phyloP scores from a whole-genome alignment of 1,139 yeast species.

The Pichia sorboxylosa region DNA sequence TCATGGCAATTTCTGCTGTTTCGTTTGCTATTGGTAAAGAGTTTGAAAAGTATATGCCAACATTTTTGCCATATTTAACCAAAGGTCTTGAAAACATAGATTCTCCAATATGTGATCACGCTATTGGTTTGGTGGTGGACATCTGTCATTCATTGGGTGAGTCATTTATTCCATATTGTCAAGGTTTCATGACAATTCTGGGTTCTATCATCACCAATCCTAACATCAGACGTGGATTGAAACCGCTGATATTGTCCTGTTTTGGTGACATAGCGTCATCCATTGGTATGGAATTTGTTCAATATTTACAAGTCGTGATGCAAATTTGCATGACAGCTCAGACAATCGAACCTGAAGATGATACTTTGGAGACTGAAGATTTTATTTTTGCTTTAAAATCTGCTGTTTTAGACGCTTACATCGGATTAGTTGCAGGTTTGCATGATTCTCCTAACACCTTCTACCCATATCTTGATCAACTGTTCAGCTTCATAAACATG shows the following conservation, averaged over 20 bases:
- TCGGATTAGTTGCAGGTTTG: conserved; percentile 86
- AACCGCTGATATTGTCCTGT: conserved; percentile 85
- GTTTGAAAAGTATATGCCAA: conserved; percentile 66
- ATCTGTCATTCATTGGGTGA: conserved; percentile 83
- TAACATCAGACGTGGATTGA: conserved; percentile 63
- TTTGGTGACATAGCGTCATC: conserved; percentile 94
- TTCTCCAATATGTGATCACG: conserved; percentile 72
- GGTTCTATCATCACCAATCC: conserved; percentile 59
- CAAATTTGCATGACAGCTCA: conserved; percentile 52
- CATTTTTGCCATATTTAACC: conserved; percentile 71
- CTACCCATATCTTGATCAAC: conserved; percentile 52
- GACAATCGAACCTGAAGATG: conserved; percentile 43
- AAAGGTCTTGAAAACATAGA: conserved; percentile 74
- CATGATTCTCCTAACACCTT: conserved; percentile 57
- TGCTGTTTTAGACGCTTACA: conserved; percentile 86
- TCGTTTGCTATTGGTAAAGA: conserved; percentile 65
- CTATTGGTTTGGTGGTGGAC: conserved; percentile 95
- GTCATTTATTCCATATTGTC: conserved; percentile 60
- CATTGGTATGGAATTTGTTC: conserved; percentile 63
- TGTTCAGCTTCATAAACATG: conserved; percentile 56
- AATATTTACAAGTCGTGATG: conserved; percentile 72
- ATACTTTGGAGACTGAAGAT: conserved; percentile 65
- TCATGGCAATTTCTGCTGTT: conserved; percentile 82
- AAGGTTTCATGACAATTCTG: conserved; percentile 70
- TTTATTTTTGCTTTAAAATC: conserved; percentile 65